phyloP scores from a whole-genome alignment of 192 early-diverging fungal species.

The Piromyces finnis region DNA sequence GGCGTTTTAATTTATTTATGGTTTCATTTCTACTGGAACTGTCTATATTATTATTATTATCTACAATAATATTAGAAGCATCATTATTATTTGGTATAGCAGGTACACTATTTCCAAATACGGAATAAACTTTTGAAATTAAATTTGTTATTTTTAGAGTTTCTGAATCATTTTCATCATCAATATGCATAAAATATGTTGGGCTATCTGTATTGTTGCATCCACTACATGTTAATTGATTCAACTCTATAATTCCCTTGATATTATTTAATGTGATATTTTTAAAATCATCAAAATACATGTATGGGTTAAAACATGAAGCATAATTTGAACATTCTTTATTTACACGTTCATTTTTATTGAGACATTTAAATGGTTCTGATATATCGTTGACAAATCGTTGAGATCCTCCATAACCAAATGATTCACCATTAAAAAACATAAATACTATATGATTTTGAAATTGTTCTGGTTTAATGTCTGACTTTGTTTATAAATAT shows the following conservation, averaged over 20 bases:
- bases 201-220: not conserved
- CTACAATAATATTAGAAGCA: too few relatives aligned
- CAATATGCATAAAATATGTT: conserved; percentile 18
- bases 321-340: conserved; percentile 9
- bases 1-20: not conserved
- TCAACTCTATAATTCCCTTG: conserved; percentile 48
- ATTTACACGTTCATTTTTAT: conserved; percentile 7
- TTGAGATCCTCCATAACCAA: conserved; percentile 59
- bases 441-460: conserved; percentile 58
- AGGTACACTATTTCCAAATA: too few relatives aligned
- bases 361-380: conserved; percentile 22
- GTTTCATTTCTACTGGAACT: conserved; percentile 2
- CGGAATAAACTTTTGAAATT: not conserved
- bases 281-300: conserved; percentile 34
- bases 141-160: not conserved
- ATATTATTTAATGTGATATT: conserved; percentile 45
- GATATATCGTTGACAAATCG: conserved; percentile 59
- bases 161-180: conserved; percentile 6
- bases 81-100: too few relatives aligned
- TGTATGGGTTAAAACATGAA: conserved; percentile 42
- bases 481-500: conserved; percentile 22
- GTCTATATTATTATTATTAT: not conserved
- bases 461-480: conserved; percentile 13
- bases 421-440: conserved; percentile 51
- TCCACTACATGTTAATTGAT: not conserved